Conservation (phyloP, 257 asterid genomes). For the Dorcoceras hygrometricum region DNA sequence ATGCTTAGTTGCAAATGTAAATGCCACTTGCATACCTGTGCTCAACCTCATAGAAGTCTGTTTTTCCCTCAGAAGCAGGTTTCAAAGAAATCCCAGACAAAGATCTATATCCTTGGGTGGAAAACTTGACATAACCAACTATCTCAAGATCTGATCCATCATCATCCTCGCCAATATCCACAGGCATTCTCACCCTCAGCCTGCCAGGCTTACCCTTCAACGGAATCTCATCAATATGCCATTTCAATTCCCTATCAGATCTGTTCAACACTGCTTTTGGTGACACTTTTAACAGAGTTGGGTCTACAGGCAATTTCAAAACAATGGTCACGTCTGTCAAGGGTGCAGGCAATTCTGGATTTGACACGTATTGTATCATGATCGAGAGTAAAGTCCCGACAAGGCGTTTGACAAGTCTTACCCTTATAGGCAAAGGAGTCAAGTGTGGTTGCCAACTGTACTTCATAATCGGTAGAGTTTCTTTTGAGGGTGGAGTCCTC, state of each 20-base stretch:
- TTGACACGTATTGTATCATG: slow-evolving; percentile 83
- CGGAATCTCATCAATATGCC: slow-evolving; percentile 90
- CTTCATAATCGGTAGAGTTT: slow-evolving; percentile 72
- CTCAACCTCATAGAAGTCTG: slow-evolving; percentile 76
- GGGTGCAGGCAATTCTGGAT: slow-evolving; percentile 72
- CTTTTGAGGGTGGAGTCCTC: slow-evolving; percentile 66
- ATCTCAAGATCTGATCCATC: slow-evolving; percentile 75
- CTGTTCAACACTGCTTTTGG: slow-evolving; percentile 93
- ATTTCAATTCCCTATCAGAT: slow-evolving; percentile 79
- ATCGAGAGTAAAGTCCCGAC: slow-evolving; percentile 85
- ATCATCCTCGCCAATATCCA: slow-evolving; percentile 74
- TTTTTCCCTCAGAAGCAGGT: slow-evolving; percentile 84
- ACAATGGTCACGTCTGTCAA: slow-evolving; percentile 70
- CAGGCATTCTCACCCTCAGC: slow-evolving; percentile 83
- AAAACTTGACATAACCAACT: slow-evolving; percentile 65
- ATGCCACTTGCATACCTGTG: slow-evolving; percentile 82
- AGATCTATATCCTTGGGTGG: slow-evolving; percentile 58
- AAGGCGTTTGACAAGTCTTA: slow-evolving; percentile 81
- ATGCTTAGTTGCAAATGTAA: slow-evolving; percentile 62
- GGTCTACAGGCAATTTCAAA: slow-evolving; percentile 85
- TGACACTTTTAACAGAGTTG: slow-evolving; percentile 71
- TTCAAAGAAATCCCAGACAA: slow-evolving; percentile 80
- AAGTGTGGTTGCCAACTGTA: slow-evolving; percentile 67
- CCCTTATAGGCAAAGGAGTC: slow-evolving; percentile 87
- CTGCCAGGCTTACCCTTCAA: slow-evolving; percentile 75